Base-by-base conservation (phyloP, 164 flowering plant species). In the Kingdonia uniflora region DNA sequence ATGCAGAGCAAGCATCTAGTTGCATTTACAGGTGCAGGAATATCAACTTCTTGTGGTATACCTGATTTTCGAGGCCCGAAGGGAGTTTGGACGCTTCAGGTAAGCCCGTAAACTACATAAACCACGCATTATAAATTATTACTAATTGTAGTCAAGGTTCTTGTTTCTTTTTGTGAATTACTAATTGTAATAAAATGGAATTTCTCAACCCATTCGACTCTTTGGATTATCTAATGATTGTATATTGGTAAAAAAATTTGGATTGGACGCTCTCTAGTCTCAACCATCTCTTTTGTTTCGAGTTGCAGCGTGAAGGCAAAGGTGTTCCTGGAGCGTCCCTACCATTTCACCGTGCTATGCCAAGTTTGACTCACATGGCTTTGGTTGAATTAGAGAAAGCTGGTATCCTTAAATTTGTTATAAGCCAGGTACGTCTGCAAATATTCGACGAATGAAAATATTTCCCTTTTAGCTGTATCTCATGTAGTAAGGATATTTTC, bases 51-150 rank as follows among this genome's bases (percentile, higher is more conserved):
- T 61, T 88, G 94, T 73, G 99, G 99, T 21, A 92, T 92, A 71
- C 99, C 99, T 72, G 99, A 92, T 71, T 92, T 92, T 71, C 88
- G 99, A 37, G 99, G 99, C 26, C 99, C 99, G 19, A 88, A 88
- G 56, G 99, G 99, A 54, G 82, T 92, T 50, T 92, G 99, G 99
- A 92, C 99, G 15, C 82, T 92, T 59, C 96, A 92, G 95, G 99
- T 88, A 58, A 59, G 23, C 22, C 22, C n/a, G 37, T 3, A 29
- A 29, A 29, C 35, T 8, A 29, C 4, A 29, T 29, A 29, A 29
- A n/a, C n/a, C n/a, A n/a, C n/a, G n/a, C n/a, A n/a, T n/a, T n/a
- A n/a, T n/a, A n/a, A 3, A 29, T 29, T 8, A 3, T 29, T 29
- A 8, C 35, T 29, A 4, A 29, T 3, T 29, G 35, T 29, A 29